Conservation (phyloP, 805 yeast species). For the Spathaspora arborariae region DNA sequence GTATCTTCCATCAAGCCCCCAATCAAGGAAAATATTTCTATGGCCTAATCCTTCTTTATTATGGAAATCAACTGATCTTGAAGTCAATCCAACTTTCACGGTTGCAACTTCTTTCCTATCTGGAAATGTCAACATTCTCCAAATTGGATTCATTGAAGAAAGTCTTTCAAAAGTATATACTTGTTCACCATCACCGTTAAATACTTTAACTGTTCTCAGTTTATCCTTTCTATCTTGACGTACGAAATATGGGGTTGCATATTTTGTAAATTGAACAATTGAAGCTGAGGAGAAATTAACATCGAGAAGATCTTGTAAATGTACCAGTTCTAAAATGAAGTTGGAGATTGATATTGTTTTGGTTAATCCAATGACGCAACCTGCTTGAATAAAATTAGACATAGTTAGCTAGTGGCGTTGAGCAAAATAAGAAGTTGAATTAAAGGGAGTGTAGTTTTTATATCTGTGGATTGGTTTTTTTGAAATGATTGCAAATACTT, state of each 20-base stretch:
- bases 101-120: constrained; percentile 47
- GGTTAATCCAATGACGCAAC: constrained; percentile 43
- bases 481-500: neutral
- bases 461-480: neutral
- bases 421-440: neutral
- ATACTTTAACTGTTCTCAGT: constrained; percentile 46
- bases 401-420: constrained; percentile 8
- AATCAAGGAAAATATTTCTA: constrained; percentile 35
- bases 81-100: constrained; percentile 45
- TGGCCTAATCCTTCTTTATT: constrained; percentile 42
- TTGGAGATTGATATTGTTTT: constrained; percentile 36
- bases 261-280: constrained; percentile 35
- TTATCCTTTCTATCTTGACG: constrained; percentile 48
- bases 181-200: constrained; percentile 38
- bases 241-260: constrained; percentile 41
- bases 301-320: constrained; percentile 34
- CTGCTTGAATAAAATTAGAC: constrained; percentile 39
- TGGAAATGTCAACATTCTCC: constrained; percentile 48
- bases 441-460: neutral
- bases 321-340: constrained; percentile 41
- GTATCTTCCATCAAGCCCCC: constrained; percentile 35
- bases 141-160: constrained; percentile 44
- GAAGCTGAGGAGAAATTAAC: constrained; percentile 37
- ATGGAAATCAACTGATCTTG: constrained; percentile 48
- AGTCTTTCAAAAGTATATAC: constrained; percentile 50